A percentile compares a stretch with the other conserved stretches of the same genome.
Evolutionary conservation across 2,329 filamentous ascomycete species (phyloP).

Genomic region (Bipolaris victoriae): DNA sequence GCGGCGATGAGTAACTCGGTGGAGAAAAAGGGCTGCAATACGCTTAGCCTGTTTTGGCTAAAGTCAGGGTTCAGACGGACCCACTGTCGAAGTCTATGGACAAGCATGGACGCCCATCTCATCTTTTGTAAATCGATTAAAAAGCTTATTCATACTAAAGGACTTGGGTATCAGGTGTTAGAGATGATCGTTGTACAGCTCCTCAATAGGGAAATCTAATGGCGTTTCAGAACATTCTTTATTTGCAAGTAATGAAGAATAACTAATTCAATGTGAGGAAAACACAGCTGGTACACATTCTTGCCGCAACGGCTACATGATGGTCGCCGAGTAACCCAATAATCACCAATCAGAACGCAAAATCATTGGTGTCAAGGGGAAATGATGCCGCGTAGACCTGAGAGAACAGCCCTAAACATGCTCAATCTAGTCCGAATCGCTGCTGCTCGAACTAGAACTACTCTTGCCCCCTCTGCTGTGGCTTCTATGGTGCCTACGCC

Average conservation of each 20-base stretch:
- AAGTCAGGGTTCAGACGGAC: slow-evolving; percentile 9
- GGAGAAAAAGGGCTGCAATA: slow-evolving; percentile 39
- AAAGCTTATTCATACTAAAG: neutral
- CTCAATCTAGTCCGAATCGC: slow-evolving; percentile 43
- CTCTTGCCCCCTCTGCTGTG: slow-evolving; percentile 41
- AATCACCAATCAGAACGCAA: neutral
- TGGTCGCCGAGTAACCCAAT: neutral
- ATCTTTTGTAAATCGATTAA: neutral
- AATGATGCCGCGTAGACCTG: no score
- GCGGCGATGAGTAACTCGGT: slow-evolving; percentile 37
- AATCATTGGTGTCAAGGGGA: neutral
- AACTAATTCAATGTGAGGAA: no score
- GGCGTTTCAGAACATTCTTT: no score
- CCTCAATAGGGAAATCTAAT: no score
- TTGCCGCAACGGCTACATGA: neutral
- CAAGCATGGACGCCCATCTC: neutral
- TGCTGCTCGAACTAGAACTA: slow-evolving; percentile 40
- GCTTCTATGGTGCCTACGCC: slow-evolving; percentile 42
- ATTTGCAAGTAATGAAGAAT: no score
- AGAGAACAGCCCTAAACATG: neutral
- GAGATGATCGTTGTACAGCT: neutral
- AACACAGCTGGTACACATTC: neutral
- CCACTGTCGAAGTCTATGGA: slow-evolving; percentile 1
- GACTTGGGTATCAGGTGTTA: neutral
- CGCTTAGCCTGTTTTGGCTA: slow-evolving; percentile 31